phyloP scores from a whole-genome alignment of 352 stramenopile species.

The Pythium apleroticum region DNA sequence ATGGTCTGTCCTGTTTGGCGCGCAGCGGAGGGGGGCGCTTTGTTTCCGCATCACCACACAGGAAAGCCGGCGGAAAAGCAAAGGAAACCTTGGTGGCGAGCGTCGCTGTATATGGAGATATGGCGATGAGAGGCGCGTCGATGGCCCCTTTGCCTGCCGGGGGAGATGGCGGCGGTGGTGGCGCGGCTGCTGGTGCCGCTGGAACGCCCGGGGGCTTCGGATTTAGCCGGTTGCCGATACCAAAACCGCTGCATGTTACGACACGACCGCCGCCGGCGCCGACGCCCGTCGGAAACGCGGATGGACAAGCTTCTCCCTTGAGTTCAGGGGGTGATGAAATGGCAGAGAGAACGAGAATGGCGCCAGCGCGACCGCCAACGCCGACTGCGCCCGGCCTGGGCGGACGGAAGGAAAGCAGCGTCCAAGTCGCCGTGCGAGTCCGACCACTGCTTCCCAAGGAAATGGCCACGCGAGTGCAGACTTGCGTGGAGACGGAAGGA shows the following conservation, averaged over 20 bases:
- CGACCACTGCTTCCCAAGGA: constrained; percentile 80
- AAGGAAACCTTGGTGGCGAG: not conserved
- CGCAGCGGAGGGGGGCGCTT: not conserved
- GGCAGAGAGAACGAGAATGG: not conserved
- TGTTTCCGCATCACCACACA: constrained; percentile 3
- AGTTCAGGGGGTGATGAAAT: not conserved
- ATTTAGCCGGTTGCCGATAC: constrained; percentile 20
- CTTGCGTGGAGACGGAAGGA: constrained; percentile 41
- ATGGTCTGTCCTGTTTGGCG: constrained; percentile 23
- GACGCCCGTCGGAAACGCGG: constrained; percentile 6
- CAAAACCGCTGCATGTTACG: constrained; percentile 12
- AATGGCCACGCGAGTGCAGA: constrained; percentile 46
- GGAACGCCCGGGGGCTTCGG: not conserved
- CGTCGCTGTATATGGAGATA: constrained; percentile 2
- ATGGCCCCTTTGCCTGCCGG: constrained; percentile 7
- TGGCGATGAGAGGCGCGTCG: constrained; percentile 17
- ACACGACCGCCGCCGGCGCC: constrained; percentile 13
- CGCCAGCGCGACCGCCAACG: not conserved
- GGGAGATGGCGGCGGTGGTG: constrained; percentile 4
- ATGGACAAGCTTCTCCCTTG: not conserved
- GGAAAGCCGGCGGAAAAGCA: constrained; percentile 6
- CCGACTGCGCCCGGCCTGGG: constrained; percentile 1
- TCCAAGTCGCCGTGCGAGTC: constrained; percentile 77
- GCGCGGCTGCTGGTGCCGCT: not conserved
- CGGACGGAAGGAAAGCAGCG: constrained; percentile 55